Base-by-base conservation (phyloP, 331 rosid genomes). In the Arachis monticola region DNA sequence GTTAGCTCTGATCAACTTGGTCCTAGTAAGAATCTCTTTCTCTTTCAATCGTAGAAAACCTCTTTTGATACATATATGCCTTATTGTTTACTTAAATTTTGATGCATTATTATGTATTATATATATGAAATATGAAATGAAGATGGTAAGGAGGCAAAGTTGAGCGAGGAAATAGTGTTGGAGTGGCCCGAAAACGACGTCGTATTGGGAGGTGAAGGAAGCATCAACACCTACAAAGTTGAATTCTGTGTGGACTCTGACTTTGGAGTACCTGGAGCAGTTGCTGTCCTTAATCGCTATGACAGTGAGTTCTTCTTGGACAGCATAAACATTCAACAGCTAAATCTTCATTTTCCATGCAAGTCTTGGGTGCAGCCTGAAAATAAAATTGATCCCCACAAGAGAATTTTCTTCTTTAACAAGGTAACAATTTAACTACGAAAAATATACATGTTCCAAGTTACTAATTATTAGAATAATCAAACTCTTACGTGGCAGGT, bases 241-340 rank as follows among this genome's bases (percentile, higher is more conserved):
- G 89, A 91, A 50, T 93, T 93, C 78, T 48, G 35, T n/a, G 88
- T 93, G 59, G 89, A 87, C 75, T 83, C 91, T 3, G 85, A 79
- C 56, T 93, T 91, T 75, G 98, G 97, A 2, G 67, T 73, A 22
- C 97, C 97, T 6, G 97, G 91, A 30, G 98, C 94, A 51, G 84
- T 91, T 76, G 76, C 84, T 0, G 82, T 91, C 5, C 13, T 47
- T 6, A 93, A 93, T 73, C 75, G 72, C 61, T 90, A 84, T 32
- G 96, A 89, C 12, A 72, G n/a, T 6, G 98, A 93, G 79, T 87
- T 93, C 62, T 91, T 80, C 77, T 46, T 93, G 70, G 90, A 93
- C 73, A 80, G 86, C n/a, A 89, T 91, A 55, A 77, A 82, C 72
- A 59, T 89, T 59, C 84, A 77, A 73, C 84, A 84, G 4, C 56